Evolutionary conservation across 352 stramenopile species (phyloP), one percentile per base, ranked within the genome.

Genomic region (Phytophthora citricola): DNA sequence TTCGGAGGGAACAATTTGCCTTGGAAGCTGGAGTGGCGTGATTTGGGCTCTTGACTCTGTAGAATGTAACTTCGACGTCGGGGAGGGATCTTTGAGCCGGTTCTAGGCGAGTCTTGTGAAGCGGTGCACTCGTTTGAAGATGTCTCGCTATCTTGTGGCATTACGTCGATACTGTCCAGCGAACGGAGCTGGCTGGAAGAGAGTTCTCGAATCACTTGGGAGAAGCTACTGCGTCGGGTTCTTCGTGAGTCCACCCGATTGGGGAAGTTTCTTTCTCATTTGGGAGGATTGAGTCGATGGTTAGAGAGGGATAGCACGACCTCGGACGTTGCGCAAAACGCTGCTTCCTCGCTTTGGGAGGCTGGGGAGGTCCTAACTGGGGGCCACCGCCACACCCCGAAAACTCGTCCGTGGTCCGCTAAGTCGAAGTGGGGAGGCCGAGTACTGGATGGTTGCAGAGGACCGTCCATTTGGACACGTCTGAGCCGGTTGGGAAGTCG

Each of bases 291-390:
- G 50, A 36, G 31, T 27, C 14, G 26, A 32, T 38, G 12, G 14
- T 14, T 27, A 14, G 11, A 4, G 12, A 24, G 41, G 3, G 14
- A 26, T 51, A 41, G 56, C 40, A 49, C 36, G 63, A 17, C 57
- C 57, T 14, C 58, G 41, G 31, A 71, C 55, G 22, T 71, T 71
- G 34, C 57, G 63, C 20, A 71, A 24, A 2, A 71, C 63, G 31
- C 63, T 71, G 26, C 57, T 71, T 26, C 57, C 36, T 66, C 63
- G 26, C 26, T 53, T 61, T 5, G 44, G 57, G 49, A 22, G 2
- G 15, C 27, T 5, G 44, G 57, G 5, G 49, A 7, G 20, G 15
- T 24, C 32, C 43, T n/a, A 58, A 39, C 12, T 67, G 57, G 4
- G 63, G 8, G 49, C 63, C n/a, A 71, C 63, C 5, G 43, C 31